phyloP scores from a whole-genome alignment of 1,284 basidiomycete species.

The Cutaneotrichosporon sp. region DNA sequence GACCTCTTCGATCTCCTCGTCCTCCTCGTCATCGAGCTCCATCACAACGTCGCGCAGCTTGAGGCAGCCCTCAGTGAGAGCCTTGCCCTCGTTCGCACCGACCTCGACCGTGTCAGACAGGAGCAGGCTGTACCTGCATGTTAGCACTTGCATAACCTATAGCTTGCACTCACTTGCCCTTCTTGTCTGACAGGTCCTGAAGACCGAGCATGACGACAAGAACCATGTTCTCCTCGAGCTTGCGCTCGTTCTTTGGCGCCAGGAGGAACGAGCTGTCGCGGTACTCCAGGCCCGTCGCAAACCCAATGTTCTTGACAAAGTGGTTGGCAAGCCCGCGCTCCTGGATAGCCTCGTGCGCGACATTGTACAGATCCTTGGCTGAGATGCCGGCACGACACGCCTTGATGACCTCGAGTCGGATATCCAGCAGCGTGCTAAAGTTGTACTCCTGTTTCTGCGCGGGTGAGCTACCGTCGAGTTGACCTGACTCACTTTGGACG shows the following conservation, averaged over 20 bases:
- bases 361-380: constrained; percentile 73
- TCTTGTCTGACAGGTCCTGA: constrained; percentile 64
- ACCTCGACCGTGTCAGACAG: constrained; percentile 84
- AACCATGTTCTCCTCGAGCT: constrained; percentile 74
- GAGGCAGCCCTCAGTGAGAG: constrained; percentile 79
- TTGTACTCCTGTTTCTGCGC: constrained; percentile 78
- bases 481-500: constrained; percentile 61
- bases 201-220: constrained; percentile 81
- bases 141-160: background rate
- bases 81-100: constrained; percentile 60
- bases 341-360: constrained; percentile 66
- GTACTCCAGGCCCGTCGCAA: constrained; percentile 90
- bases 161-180: constrained; percentile 51
- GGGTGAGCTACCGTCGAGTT: no score
- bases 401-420: constrained; percentile 71
- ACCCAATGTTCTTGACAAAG: constrained; percentile 86
- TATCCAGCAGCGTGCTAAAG: constrained; percentile 69
- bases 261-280: constrained; percentile 81
- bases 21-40: constrained; percentile 56
- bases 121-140: constrained; percentile 66
- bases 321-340: constrained; percentile 74
- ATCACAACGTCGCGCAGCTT: constrained; percentile 81
- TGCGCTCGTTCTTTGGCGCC: constrained; percentile 69
- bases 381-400: constrained; percentile 75
- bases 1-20: constrained; percentile 52